These are phyloP conservation scores for Dendryphion nanum DNA, from an alignment of 2,329 filamentous ascomycete genomes.

Conservation along the genomic window DNA sequence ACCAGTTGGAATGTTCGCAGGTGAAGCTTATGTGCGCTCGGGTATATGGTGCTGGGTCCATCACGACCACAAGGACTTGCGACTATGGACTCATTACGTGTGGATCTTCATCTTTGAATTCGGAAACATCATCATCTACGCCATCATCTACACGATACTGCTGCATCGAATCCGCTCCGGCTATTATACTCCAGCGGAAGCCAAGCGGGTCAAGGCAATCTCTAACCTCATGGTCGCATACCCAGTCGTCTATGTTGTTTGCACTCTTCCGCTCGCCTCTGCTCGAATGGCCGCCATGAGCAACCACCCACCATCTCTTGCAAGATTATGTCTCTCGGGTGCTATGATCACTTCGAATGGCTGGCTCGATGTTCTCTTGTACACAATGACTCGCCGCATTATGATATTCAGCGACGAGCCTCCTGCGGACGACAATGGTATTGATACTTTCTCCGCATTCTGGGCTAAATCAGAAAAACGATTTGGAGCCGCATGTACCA, in stretches of 20 bases:
- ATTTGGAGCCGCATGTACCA: conserved; percentile 48
- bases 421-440: conserved; percentile 34
- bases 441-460: conserved; percentile 36
- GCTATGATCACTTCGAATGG: conserved; percentile 59
- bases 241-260: conserved; percentile 67
- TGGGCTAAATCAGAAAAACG: conserved; percentile 32
- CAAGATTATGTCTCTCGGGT: conserved; percentile 53
- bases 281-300: conserved; percentile 65
- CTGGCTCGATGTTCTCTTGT: conserved; percentile 58
- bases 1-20: conserved; percentile 45
- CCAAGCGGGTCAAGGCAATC: conserved; percentile 39
- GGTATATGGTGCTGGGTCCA: conserved; percentile 70
- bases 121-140: conserved; percentile 52
- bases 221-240: conserved; percentile 64
- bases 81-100: conserved; percentile 62
- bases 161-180: conserved; percentile 35
- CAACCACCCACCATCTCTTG: conserved; percentile 44
- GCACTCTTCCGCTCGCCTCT: conserved; percentile 64
- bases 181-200: conserved; percentile 35
- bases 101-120: conserved; percentile 49
- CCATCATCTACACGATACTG: conserved; percentile 42
- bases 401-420: conserved; percentile 53
- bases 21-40: conserved; percentile 60
- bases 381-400: conserved; percentile 57
- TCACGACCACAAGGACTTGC: conserved; percentile 51